A percentile compares a stretch with the other conserved stretches of the same genome.
Evolutionary conservation across 169 alveolate species (phyloP).

Genomic region (Eimeria sp.): DNA sequence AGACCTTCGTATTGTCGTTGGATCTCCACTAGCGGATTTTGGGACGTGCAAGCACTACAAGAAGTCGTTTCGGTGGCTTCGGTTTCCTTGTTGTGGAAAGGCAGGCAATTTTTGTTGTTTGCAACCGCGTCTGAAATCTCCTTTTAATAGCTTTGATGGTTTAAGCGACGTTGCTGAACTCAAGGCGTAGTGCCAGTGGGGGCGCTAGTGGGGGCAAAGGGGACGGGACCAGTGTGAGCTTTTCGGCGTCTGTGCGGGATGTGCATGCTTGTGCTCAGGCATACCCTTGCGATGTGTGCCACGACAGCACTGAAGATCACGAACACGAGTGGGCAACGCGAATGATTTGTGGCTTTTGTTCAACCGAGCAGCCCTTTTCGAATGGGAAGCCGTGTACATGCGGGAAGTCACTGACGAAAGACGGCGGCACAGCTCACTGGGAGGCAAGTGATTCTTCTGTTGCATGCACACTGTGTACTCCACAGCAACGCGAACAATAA

Average conservation of each 20-base stretch:
- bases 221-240: background rate
- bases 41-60: constrained; percentile 94
- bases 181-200: background rate
- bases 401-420: constrained; percentile 81
- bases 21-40: constrained; percentile 91
- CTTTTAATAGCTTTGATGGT: background rate
- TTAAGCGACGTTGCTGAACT: background rate
- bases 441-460: constrained; percentile 70
- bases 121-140: background rate
- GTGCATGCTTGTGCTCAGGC: constrained; percentile 80
- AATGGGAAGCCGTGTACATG: constrained; percentile 81
- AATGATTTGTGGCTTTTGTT: constrained; percentile 93
- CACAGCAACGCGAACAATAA: background rate
- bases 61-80: constrained; percentile 93
- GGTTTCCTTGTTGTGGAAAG: constrained; percentile 95
- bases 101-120: constrained; percentile 32
- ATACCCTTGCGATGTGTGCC: constrained; percentile 94
- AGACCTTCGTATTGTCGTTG: constrained; percentile 80
- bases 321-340: constrained; percentile 91
- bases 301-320: constrained; percentile 91
- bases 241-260: background rate
- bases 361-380: constrained; percentile 86
- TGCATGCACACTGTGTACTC: background rate
- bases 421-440: constrained; percentile 80
- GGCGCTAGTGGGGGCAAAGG: background rate